These are phyloP conservation scores for Rugonectria rugulosa DNA, from an alignment of 2,329 filamentous ascomycete genomes.

Conservation along the genomic window DNA sequence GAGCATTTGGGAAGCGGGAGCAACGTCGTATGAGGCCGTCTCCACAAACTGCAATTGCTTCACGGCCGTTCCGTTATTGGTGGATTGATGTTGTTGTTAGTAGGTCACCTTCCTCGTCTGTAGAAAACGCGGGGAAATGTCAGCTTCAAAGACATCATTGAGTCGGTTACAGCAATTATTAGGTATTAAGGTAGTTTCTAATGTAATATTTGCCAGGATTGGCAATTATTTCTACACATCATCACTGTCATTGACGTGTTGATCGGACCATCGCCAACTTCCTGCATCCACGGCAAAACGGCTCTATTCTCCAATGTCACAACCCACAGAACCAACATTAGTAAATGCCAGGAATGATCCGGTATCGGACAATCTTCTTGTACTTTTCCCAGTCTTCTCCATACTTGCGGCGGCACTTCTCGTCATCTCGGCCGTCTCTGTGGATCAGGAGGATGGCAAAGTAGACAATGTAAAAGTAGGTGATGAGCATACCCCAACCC, in stretches of 20 bases:
- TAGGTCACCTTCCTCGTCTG: background rate
- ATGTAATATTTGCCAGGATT: background rate
- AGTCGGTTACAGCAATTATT: background rate
- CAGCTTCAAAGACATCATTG: background rate
- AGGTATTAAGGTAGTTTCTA: background rate
- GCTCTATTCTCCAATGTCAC: background rate
- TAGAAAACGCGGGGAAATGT: background rate
- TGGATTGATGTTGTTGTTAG: background rate
- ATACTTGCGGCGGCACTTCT: slow-evolving; percentile 91
- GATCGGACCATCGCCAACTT: background rate
- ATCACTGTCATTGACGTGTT: background rate
- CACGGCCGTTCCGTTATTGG: background rate
- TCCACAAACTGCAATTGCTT: slow-evolving; percentile 4
- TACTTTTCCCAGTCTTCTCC: slow-evolving; percentile 92
- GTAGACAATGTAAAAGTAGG: slow-evolving; percentile 94
- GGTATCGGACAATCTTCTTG: slow-evolving; percentile 79
- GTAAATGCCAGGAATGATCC: slow-evolving; percentile 87
- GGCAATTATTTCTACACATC: background rate
- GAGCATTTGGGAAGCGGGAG: background rate
- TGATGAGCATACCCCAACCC: slow-evolving; percentile 87
- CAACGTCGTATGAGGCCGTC: slow-evolving; percentile 22
- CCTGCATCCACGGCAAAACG: background rate
- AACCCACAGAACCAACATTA: slow-evolving; percentile 47
- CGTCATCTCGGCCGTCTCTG: slow-evolving; percentile 85
- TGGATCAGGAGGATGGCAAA: slow-evolving; percentile 88